A percentile compares a stretch with the other conserved stretches of the same genome.
Conservation (phyloP, 495 filamentous ascomycete species). For the Neurospora sp. region DNA sequence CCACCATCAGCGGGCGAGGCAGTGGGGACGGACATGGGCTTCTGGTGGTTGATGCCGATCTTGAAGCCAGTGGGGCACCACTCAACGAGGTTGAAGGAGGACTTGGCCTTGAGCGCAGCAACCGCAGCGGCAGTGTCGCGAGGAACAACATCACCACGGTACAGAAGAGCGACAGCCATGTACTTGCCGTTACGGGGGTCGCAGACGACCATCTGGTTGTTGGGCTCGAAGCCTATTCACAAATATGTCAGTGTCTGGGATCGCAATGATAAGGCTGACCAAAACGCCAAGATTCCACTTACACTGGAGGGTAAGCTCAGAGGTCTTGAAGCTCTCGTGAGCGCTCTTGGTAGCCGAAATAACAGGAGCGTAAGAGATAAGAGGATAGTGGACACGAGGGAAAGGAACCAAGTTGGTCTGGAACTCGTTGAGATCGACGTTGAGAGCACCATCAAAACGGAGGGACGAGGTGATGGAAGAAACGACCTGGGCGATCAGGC, state of each 20-base stretch:
- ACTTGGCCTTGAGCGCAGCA: conserved; percentile 72
- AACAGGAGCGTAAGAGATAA: conserved; percentile 84
- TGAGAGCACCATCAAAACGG: conserved; percentile 82
- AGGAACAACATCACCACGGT: conserved; percentile 82
- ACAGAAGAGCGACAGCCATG: conserved; percentile 85
- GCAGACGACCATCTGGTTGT: conserved; percentile 95
- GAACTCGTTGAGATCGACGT: conserved; percentile 90
- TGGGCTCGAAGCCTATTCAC: conserved; percentile 66
- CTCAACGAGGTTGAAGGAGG: conserved; percentile 85
- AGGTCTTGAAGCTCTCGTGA: conserved; percentile 87
- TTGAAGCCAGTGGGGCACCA: conserved; percentile 98
- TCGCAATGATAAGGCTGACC: not conserved
- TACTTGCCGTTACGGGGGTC: conserved; percentile 89
- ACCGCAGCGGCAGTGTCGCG: conserved; percentile 75
- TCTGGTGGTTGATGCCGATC: conserved; percentile 88
- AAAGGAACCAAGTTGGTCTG: conserved; percentile 91
- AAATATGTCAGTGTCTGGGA: not conserved
- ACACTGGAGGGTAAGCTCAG: conserved; percentile 83
- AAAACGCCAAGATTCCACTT: conserved; percentile 18
- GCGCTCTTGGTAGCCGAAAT: conserved; percentile 70
- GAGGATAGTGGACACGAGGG: conserved; percentile 83
- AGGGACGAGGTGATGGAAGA: conserved; percentile 86
- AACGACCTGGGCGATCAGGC: conserved; percentile 83
- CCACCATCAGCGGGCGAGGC: conserved; percentile 46
- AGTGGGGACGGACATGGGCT: conserved; percentile 68